Conservation (phyloP, 352 stramenopile species). For the Globisporangium echinulatum region DNA sequence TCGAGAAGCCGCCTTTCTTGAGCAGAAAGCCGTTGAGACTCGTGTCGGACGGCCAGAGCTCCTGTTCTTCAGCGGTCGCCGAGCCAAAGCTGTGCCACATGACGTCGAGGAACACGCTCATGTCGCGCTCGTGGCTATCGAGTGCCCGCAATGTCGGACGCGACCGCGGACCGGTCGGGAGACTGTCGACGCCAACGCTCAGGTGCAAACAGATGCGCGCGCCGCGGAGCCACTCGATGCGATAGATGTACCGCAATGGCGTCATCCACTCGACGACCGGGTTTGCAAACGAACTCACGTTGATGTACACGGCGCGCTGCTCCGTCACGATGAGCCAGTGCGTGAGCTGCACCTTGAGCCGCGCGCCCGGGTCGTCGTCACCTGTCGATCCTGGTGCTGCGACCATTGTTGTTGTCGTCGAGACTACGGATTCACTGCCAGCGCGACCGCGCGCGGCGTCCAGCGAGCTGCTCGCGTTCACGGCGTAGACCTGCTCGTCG, state of each 20-base stretch:
- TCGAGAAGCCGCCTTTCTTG: constrained; percentile 79
- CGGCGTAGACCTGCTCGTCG: constrained; percentile 52
- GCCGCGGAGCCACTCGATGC: constrained; percentile 65
- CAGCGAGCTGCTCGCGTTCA: constrained; percentile 1
- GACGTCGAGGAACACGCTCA: constrained; percentile 83
- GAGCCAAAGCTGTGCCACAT: constrained; percentile 87
- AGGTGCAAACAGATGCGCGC: constrained; percentile 65
- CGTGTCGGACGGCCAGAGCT: constrained; percentile 85
- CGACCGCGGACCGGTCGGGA: constrained; percentile 69
- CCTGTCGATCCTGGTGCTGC: constrained; percentile 9
- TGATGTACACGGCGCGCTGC: constrained; percentile 80
- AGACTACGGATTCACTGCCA: background rate
- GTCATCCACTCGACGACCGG: constrained; percentile 86
- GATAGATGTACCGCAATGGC: constrained; percentile 83
- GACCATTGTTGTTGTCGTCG: too few relatives aligned
- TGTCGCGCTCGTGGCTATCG: constrained; percentile 73
- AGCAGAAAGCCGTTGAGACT: constrained; percentile 82
- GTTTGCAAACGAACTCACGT: constrained; percentile 67
- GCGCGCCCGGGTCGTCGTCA: constrained; percentile 24
- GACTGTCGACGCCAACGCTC: constrained; percentile 79
- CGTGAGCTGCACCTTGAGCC: constrained; percentile 63
- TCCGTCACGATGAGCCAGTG: constrained; percentile 89
- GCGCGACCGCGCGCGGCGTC: background rate
- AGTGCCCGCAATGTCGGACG: constrained; percentile 64
- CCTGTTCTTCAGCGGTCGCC: constrained; percentile 76